These are phyloP conservation scores for Eucalyptus cloeziana DNA, from an alignment of 345 rosid genomes.

Conservation along the genomic window DNA sequence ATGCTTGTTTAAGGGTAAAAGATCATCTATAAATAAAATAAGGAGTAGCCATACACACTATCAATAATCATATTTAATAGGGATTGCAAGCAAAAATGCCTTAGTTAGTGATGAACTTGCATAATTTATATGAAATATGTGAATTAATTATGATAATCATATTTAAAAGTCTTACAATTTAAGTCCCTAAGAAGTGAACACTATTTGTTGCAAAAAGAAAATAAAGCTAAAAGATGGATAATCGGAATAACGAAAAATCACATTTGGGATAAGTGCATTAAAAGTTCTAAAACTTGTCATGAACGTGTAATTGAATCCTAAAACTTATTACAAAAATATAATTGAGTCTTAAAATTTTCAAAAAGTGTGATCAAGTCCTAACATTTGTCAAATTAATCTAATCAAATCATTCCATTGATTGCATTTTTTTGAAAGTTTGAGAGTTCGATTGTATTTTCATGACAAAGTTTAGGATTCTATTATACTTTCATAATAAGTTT, in stretches of 20 bases:
- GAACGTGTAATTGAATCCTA: no score
- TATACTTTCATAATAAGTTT: no score
- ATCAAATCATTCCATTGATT: fast-evolving
- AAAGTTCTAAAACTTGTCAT: no score
- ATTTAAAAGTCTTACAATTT: background rate
- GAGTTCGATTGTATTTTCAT: background rate
- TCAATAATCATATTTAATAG: background rate
- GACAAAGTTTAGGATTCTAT: fast-evolving
- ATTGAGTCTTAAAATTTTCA: no score
- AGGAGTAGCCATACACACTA: background rate
- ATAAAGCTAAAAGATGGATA: background rate
- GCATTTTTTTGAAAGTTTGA: no score
- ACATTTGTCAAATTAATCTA: no score
- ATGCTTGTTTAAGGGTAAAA: background rate
- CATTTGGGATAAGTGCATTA: background rate
- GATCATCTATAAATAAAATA: background rate
- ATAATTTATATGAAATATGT: background rate
- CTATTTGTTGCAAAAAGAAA: background rate
- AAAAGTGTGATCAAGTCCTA: no score
- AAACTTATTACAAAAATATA: no score
- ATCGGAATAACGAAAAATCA: no score
- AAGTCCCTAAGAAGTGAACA: background rate
- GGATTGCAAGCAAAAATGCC: background rate
- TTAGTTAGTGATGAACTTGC: background rate
- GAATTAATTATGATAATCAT: background rate